Evolutionary conservation across 2,329 filamentous ascomycete genomes (phyloP), one percentile per base, ranked within the genome.

Genomic region (Diaporthe sp.): DNA sequence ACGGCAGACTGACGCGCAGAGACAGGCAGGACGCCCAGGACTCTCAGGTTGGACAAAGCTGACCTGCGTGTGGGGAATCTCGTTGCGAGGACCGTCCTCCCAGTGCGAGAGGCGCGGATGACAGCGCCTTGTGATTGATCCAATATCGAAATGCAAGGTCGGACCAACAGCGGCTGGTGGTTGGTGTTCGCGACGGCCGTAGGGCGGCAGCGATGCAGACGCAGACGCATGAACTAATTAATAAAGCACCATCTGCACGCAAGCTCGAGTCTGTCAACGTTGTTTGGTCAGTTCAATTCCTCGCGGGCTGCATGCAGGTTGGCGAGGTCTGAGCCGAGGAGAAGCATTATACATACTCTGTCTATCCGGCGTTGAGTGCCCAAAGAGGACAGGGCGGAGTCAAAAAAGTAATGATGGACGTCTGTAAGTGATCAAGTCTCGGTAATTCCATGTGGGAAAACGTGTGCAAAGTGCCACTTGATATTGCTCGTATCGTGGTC

Each of bases 121-220:
- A 42, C 22, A 42, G 65, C 34, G 31, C 34, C 65, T 28, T 53
- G 47, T 42, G 65, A 53, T 68, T 68, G 65, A 68, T 39, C 31
- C 34, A 70, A 55, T 42, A 42, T 53, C 65, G 31, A 42, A 13
- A 68, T 68, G 65, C 65, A 68, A 68, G 63, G 63, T 68, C 63
- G 63, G 63, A 39, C 65, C 65, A 70, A 70, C 65, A 55, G 13
- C 65, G 22, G 65, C 34, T 70, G 65, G 15, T 70, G 65, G 65
- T 70, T 55, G 49, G 49, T 70, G 65, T 70, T 55, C 34, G 49
- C 49, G 49, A 70, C 65, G 20, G 34, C 65, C 49, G 65, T 25
- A 55, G 65, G 65, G 65, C 65, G 65, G 65, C 65, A 70, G 49
- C 47, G 63, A 25, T 39, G 63, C 63, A 42, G 65, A 25, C 39